phyloP scores from a whole-genome alignment of 345 rosid genomes.

The Populus davidiana region DNA sequence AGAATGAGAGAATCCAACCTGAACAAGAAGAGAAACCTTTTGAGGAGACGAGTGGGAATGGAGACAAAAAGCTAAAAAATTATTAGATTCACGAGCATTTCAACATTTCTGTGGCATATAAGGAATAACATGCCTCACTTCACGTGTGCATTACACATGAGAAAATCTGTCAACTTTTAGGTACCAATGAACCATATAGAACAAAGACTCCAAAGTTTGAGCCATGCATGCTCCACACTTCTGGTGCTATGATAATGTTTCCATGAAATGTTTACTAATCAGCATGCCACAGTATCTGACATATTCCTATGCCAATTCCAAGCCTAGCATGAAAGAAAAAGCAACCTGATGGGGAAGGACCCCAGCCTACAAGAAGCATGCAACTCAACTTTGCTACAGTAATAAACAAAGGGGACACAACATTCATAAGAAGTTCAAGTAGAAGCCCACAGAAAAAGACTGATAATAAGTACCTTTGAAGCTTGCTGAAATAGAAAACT shows the following conservation, averaged over 20 bases:
- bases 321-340: background rate
- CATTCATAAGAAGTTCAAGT: background rate
- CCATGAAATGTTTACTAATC: background rate
- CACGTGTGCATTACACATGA: background rate
- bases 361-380: background rate
- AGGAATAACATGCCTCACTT: background rate
- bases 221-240: background rate
- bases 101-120: background rate
- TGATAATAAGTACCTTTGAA: conserved; percentile 60
- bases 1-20: conserved; percentile 97
- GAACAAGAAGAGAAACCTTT: conserved; percentile 21
- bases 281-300: background rate
- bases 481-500: conserved; percentile 98
- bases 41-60: background rate
- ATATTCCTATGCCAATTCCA: background rate
- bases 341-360: background rate
- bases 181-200: background rate
- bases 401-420: background rate
- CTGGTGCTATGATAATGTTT: no score
- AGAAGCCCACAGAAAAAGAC: background rate
- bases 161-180: background rate
- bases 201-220: conserved; percentile 4
- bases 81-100: no score
- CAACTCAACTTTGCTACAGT: background rate
- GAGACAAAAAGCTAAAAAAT: background rate